Evolutionary conservation across 2,329 filamentous ascomycete species (phyloP).

Genomic region (Paraconiothyrium sp.): DNA sequence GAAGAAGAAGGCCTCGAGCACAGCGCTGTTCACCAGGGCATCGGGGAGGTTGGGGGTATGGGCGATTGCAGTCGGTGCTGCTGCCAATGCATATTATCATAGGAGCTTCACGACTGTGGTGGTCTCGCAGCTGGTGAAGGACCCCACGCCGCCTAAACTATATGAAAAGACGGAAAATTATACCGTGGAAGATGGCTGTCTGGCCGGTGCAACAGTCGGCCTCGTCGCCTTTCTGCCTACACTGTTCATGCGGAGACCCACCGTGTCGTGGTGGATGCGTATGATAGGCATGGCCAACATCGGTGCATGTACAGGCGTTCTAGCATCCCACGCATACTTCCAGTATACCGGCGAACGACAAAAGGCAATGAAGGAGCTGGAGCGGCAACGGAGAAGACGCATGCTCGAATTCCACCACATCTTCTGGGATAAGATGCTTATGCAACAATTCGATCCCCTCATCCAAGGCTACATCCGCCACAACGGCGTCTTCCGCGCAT

Average conservation of each 20-base stretch:
- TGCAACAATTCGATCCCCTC: constrained; percentile 34
- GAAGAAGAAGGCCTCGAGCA: constrained; percentile 18
- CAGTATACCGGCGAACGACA: constrained; percentile 41
- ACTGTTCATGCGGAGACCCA: constrained; percentile 32
- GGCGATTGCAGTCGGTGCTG: constrained; percentile 30
- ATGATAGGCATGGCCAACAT: constrained; percentile 37
- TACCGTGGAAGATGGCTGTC: constrained; percentile 40
- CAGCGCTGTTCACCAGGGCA: constrained; percentile 34
- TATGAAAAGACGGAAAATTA: constrained; percentile 34
- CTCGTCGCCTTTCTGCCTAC: constrained; percentile 32
- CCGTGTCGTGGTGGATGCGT: constrained; percentile 34
- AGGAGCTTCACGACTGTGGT: constrained; percentile 28
- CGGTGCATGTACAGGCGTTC: constrained; percentile 35
- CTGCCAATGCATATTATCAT: constrained; percentile 39
- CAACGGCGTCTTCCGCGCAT: constrained; percentile 35
- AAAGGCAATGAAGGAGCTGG: constrained; percentile 31
- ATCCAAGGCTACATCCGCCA: constrained; percentile 40
- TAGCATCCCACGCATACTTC: constrained; percentile 36
- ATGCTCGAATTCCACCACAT: constrained; percentile 37
- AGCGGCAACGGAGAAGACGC: constrained; percentile 26
- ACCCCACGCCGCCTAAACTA: constrained; percentile 31
- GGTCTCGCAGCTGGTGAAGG: constrained; percentile 20
- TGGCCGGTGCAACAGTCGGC: constrained; percentile 36
- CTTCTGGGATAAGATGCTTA: constrained; percentile 36
- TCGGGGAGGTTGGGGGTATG: constrained; percentile 35